A percentile compares a stretch with the other conserved stretches of the same genome.
These are phyloP conservation scores for Zymoseptoria brevis DNA, from an alignment of 2,329 filamentous ascomycete genomes.

Conservation along the genomic window DNA sequence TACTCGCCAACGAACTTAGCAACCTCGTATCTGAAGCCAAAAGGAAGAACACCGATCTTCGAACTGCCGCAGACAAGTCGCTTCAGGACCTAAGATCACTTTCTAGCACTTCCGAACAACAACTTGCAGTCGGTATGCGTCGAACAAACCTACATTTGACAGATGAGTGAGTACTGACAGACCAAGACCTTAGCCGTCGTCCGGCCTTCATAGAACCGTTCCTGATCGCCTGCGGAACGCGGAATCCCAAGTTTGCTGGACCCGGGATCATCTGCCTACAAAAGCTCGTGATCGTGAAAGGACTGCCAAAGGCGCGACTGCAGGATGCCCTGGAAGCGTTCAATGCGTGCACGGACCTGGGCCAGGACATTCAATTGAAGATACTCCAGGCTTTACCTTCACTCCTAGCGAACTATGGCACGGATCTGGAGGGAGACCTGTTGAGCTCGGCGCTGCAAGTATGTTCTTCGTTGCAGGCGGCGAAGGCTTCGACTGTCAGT, in stretches of 20 bases:
- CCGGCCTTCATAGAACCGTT: slow-evolving; percentile 87
- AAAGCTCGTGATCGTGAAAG: slow-evolving; percentile 72
- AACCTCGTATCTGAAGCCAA: slow-evolving; percentile 61
- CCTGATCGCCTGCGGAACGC: slow-evolving; percentile 82
- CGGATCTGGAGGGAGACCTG: slow-evolving; percentile 70
- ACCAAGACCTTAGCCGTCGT: slow-evolving; percentile 71
- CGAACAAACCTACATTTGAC: not conserved
- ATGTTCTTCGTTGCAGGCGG: slow-evolving; percentile 82
- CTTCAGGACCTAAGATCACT: slow-evolving; percentile 78
- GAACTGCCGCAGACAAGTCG: slow-evolving; percentile 87
- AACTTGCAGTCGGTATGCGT: slow-evolving; percentile 59
- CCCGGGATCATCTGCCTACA: slow-evolving; percentile 71
- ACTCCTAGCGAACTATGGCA: slow-evolving; percentile 80
- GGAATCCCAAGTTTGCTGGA: slow-evolving; percentile 80
- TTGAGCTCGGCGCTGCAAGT: slow-evolving; percentile 78
- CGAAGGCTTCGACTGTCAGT: slow-evolving; percentile 88
- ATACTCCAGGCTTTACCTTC: slow-evolving; percentile 88
- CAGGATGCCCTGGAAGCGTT: slow-evolving; percentile 83
- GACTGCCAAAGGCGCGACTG: slow-evolving; percentile 68
- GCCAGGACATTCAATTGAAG: slow-evolving; percentile 87
- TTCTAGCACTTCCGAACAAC: slow-evolving; percentile 64
- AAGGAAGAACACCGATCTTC: slow-evolving; percentile 82
- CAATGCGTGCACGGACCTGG: slow-evolving; percentile 65
- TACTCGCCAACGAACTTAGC: slow-evolving; percentile 27
- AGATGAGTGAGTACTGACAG: slow-evolving; percentile 26